phyloP scores from a whole-genome alignment of 192 early-diverging fungal genomes.

The Kickxella alabastrina region DNA sequence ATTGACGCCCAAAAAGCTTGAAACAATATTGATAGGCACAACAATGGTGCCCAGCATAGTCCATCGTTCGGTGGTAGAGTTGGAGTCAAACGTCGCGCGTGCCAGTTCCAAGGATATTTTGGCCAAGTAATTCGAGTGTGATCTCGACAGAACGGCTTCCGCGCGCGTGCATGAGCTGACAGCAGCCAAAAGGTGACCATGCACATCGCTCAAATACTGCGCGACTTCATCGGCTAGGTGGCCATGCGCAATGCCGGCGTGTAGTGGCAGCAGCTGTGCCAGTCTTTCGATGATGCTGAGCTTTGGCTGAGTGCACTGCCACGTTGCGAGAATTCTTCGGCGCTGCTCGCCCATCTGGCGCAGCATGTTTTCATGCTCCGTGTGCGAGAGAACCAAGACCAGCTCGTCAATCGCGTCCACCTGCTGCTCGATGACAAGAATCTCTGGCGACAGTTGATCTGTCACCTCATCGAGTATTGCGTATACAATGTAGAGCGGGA shows the following conservation, averaged over 20 bases:
- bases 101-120: slow-evolving; percentile 72
- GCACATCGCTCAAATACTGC: slow-evolving; percentile 50
- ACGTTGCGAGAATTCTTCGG: slow-evolving; percentile 63
- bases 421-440: slow-evolving; percentile 82
- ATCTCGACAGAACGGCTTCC: slow-evolving; percentile 63
- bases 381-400: slow-evolving; percentile 84
- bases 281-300: slow-evolving; percentile 65
- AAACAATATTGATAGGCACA: slow-evolving; percentile 50
- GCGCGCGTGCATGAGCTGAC: slow-evolving; percentile 38
- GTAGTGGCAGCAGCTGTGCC: slow-evolving; percentile 44
- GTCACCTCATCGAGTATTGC: slow-evolving; percentile 90
- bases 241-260: neutral
- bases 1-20: slow-evolving; percentile 67
- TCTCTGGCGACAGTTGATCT: slow-evolving; percentile 80
- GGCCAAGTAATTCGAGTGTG: slow-evolving; percentile 72
- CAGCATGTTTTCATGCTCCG: slow-evolving; percentile 74
- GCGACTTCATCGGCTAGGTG: slow-evolving; percentile 32
- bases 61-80: slow-evolving; percentile 46
- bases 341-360: slow-evolving; percentile 70
- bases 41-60: slow-evolving; percentile 50
- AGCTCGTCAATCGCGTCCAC: slow-evolving; percentile 95
- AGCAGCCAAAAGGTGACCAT: slow-evolving; percentile 33
- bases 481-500: slow-evolving; percentile 89
- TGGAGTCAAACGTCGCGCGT: slow-evolving; percentile 37
- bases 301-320: slow-evolving; percentile 66